Evolutionary conservation across 2,329 filamentous ascomycete species (phyloP).

Genomic region (Pseudopyricularia cyperi): DNA sequence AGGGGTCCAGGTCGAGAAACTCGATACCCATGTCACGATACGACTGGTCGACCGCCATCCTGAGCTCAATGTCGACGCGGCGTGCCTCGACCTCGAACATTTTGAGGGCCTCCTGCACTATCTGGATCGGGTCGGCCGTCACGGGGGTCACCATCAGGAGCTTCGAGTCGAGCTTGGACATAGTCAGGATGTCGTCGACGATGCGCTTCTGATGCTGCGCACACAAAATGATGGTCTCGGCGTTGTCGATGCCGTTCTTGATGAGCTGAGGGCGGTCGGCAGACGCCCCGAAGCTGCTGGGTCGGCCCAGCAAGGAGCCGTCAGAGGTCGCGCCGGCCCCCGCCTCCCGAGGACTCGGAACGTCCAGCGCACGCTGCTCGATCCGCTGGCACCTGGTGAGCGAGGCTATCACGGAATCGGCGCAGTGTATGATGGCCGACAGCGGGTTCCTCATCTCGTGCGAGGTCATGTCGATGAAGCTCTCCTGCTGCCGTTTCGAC

Average conservation of each 20-base stretch:
- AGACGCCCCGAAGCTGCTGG: background rate
- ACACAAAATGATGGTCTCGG: conserved; percentile 65
- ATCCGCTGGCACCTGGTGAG: conserved; percentile 18
- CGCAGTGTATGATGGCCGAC: conserved; percentile 60
- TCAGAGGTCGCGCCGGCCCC: background rate
- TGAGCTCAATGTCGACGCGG: conserved; percentile 53
- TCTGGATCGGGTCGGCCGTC: conserved; percentile 51
- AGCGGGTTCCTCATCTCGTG: conserved; percentile 66
- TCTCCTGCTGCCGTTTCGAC: conserved; percentile 58
- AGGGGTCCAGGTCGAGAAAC: conserved; percentile 59
- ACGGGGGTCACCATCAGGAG: conserved; percentile 61
- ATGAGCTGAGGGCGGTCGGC: conserved; percentile 22
- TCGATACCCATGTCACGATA: conserved; percentile 44
- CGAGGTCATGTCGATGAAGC: conserved; percentile 52
- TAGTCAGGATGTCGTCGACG: conserved; percentile 61
- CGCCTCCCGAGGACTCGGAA: background rate
- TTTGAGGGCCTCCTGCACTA: conserved; percentile 55
- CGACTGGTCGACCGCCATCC: conserved; percentile 49
- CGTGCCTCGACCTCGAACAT: conserved; percentile 69
- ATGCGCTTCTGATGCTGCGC: conserved; percentile 71
- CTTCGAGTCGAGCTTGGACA: conserved; percentile 65
- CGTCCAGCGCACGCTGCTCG: background rate
- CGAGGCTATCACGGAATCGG: conserved; percentile 52
- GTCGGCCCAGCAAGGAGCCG: background rate
- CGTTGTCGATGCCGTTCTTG: conserved; percentile 53